These are phyloP conservation scores for Graphiopsis chlorocephala DNA, from an alignment of 2,329 filamentous ascomycete species.

Conservation along the genomic window DNA sequence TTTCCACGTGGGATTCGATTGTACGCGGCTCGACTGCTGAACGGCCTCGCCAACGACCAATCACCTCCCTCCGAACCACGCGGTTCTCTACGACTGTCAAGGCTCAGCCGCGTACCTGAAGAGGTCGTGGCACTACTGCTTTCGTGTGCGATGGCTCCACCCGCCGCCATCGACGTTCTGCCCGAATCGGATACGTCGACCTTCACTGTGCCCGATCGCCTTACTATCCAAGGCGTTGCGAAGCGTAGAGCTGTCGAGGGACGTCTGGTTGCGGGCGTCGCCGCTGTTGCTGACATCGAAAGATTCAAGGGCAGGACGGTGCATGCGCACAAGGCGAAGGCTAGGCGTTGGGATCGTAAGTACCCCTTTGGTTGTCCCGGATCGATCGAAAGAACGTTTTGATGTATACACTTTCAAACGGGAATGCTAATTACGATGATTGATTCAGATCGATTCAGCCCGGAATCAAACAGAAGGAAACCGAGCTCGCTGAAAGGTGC, in stretches of 20 bases:
- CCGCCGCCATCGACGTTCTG: conserved; percentile 41
- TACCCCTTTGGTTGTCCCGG: conserved; percentile 28
- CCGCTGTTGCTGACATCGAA: conserved; percentile 73
- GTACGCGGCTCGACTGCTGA: not conserved
- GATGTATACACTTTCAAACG: not conserved
- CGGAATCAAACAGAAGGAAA: conserved; percentile 55
- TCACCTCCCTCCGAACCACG: not conserved
- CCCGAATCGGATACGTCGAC: conserved; percentile 48
- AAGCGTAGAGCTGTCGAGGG: conserved; percentile 69
- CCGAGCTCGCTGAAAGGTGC: conserved; percentile 73
- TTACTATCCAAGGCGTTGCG: conserved; percentile 66
- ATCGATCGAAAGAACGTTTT: not conserved
- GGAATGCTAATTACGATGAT: not conserved
- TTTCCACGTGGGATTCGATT: conserved; percentile 13
- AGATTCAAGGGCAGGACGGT: conserved; percentile 71
- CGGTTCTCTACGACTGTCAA: not conserved
- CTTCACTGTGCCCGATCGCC: conserved; percentile 46
- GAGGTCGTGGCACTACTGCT: not conserved
- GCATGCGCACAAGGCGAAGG: conserved; percentile 65
- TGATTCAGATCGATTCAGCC: conserved; percentile 33
- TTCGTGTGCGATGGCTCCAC: conserved; percentile 29
- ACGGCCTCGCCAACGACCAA: not conserved
- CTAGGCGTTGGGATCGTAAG: conserved; percentile 82
- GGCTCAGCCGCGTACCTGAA: not conserved
- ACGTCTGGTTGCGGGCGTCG: conserved; percentile 70